A percentile compares a stretch with the other conserved stretches of the same genome.
Conservation (phyloP, 345 rosid species). For the Moricandia arvensis region DNA sequence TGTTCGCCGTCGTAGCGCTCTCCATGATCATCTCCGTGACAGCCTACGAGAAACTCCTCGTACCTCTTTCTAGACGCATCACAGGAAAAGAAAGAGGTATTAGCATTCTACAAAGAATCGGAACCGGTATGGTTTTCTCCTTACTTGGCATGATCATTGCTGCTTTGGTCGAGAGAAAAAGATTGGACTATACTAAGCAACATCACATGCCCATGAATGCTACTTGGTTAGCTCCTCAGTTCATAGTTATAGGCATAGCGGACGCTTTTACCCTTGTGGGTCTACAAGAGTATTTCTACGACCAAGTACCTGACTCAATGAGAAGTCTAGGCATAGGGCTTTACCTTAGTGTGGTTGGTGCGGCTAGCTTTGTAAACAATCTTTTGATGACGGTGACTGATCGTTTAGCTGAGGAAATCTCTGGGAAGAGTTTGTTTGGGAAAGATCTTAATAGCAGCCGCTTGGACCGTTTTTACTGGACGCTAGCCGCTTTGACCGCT, state of each 20-base stretch:
- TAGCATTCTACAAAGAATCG: conserved; percentile 49
- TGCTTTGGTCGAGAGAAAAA: conserved; percentile 46
- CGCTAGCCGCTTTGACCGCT: conserved; percentile 50
- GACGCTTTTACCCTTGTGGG: conserved; percentile 60
- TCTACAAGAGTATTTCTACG: conserved; percentile 68
- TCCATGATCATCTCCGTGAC: conserved; percentile 44
- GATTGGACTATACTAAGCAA: conserved; percentile 34
- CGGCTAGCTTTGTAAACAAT: conserved; percentile 73
- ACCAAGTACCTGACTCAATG: conserved; percentile 70
- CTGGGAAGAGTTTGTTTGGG: conserved; percentile 70
- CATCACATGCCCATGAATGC: conserved; percentile 36
- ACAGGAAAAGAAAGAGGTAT: conserved; percentile 54
- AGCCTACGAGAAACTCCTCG: conserved; percentile 48
- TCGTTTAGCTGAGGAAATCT: conserved; percentile 40
- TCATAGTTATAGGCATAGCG: conserved; percentile 45
- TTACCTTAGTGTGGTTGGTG: conserved; percentile 57
- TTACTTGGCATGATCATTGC: conserved; percentile 42
- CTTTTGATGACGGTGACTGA: conserved; percentile 60
- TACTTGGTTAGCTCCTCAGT: conserved; percentile 56
- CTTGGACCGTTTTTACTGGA: conserved; percentile 75
- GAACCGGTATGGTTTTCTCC: conserved; percentile 49
- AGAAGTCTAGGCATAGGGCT: conserved; percentile 61
- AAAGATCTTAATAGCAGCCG: conserved; percentile 77
- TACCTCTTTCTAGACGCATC: conserved; percentile 38
- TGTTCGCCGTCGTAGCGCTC: conserved; percentile 39